These are phyloP conservation scores for Gossypium gossypioides DNA, from an alignment of 441 rosid species.

Conservation along the genomic window DNA sequence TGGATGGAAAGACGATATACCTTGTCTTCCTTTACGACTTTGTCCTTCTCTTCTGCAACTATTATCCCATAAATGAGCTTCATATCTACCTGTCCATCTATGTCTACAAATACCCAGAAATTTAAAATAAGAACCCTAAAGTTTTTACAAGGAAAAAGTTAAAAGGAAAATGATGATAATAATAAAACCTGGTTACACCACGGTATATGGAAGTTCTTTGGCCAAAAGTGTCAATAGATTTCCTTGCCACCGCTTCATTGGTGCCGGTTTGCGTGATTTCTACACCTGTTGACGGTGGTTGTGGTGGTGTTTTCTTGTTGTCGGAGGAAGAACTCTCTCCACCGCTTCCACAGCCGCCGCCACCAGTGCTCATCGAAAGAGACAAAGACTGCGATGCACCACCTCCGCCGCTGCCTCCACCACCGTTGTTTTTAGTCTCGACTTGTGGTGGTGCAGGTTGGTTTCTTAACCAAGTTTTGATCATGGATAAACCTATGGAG, in stretches of 20 bases:
- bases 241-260: constrained; percentile 41
- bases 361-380: constrained; percentile 51
- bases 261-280: constrained; percentile 19
- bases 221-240: constrained; percentile 48
- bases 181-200: constrained; percentile 49
- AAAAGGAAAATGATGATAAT: too few relatives aligned
- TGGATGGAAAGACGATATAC: constrained; percentile 14
- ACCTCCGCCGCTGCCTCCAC: constrained; percentile 27
- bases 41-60: constrained; percentile 73
- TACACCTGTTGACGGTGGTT: not conserved
- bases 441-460: constrained; percentile 38
- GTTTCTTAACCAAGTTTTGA: constrained; percentile 67
- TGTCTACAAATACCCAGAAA: constrained; percentile 32
- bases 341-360: constrained; percentile 18
- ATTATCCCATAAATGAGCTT: constrained; percentile 72
- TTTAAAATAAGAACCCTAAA: not conserved
- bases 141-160: too few relatives aligned
- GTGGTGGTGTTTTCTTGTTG: constrained; percentile 26
- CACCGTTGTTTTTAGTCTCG: constrained; percentile 20
- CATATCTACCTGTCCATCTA: constrained; percentile 75
- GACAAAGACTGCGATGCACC: constrained; percentile 44
- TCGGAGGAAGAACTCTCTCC: constrained; percentile 30
- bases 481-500: constrained; percentile 68
- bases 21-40: constrained; percentile 70
- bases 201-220: constrained; percentile 67